These are phyloP conservation scores for Populus ilicifolia DNA, from an alignment of 345 rosid species.

Conservation along the genomic window DNA sequence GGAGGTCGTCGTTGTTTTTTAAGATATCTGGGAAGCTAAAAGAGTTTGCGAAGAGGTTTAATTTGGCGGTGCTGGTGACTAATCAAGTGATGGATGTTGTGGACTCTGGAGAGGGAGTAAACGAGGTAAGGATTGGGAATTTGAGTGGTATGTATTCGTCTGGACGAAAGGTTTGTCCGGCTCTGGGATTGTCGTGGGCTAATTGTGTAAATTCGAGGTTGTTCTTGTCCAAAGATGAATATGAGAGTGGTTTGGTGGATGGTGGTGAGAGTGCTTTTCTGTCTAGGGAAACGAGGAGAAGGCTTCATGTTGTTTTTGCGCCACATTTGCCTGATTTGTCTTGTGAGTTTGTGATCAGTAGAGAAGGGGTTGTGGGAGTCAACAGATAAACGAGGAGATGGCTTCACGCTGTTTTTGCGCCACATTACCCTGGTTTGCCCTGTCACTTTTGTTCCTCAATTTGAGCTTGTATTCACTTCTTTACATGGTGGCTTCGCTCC, in stretches of 20 bases:
- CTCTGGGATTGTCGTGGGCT: constrained; percentile 79
- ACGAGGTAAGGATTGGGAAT: constrained; percentile 66
- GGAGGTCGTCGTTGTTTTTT: constrained; percentile 69
- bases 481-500: no score
- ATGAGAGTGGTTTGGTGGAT: constrained; percentile 25
- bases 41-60: constrained; percentile 56
- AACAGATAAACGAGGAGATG: constrained; percentile 7
- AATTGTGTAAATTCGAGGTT: constrained; percentile 81
- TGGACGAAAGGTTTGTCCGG: constrained; percentile 69
- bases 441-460: no score
- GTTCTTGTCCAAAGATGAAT: constrained; percentile 51
- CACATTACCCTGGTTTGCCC: not conserved
- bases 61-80: constrained; percentile 66
- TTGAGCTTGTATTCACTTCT: no score
- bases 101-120: constrained; percentile 51
- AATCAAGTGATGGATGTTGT: constrained; percentile 85
- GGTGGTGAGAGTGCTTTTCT: constrained; percentile 20
- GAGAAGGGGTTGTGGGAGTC: constrained; percentile 54
- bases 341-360: constrained; percentile 60
- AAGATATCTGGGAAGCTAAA: constrained; percentile 67
- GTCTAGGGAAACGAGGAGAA: constrained; percentile 35
- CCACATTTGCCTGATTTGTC: constrained; percentile 61
- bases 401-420: not conserved
- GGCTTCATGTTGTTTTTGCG: constrained; percentile 59
- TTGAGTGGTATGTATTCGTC: constrained; percentile 54